phyloP scores from a whole-genome alignment of 768 basidiomycete species.

The Amanita thiersii region DNA sequence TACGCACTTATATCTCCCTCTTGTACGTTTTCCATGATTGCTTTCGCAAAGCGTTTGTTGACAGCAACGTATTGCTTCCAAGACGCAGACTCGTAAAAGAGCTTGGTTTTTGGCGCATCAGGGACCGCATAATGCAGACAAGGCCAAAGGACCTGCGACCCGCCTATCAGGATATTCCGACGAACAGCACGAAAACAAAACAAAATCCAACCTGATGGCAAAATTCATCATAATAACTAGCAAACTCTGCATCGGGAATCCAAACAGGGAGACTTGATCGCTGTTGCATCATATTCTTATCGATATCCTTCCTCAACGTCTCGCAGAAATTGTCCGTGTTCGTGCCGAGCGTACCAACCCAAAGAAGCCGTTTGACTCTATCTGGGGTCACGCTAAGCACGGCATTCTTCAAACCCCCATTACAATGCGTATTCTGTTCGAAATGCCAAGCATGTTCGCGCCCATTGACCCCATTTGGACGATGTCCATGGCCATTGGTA shows the following conservation, averaged over 20 bases:
- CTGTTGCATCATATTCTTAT: conserved; percentile 36
- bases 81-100: conserved; percentile 70
- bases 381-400: conserved; percentile 55
- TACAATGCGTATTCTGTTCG: conserved; percentile 62
- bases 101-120: conserved; percentile 79
- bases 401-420: conserved; percentile 81
- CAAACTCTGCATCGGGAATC: conserved; percentile 77
- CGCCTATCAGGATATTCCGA: conserved; percentile 9
- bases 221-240: conserved; percentile 77
- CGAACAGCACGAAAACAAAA: conserved; percentile 10
- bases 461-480: background rate
- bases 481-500: background rate
- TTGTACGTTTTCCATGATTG: conserved; percentile 70
- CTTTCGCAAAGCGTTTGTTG: conserved; percentile 84
- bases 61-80: conserved; percentile 86
- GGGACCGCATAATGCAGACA: conserved; percentile 82
- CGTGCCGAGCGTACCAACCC: conserved; percentile 71
- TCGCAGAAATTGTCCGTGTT: conserved; percentile 57
- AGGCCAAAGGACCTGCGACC: conserved; percentile 68
- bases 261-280: conserved; percentile 49
- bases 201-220: conserved; percentile 62
- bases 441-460: conserved; percentile 31
- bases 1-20: conserved; percentile 76
- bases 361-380: conserved; percentile 38
- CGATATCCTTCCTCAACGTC: conserved; percentile 48